These are phyloP conservation scores for Prunus davidiana DNA, from an alignment of 306 rosid species.

Conservation along the genomic window DNA sequence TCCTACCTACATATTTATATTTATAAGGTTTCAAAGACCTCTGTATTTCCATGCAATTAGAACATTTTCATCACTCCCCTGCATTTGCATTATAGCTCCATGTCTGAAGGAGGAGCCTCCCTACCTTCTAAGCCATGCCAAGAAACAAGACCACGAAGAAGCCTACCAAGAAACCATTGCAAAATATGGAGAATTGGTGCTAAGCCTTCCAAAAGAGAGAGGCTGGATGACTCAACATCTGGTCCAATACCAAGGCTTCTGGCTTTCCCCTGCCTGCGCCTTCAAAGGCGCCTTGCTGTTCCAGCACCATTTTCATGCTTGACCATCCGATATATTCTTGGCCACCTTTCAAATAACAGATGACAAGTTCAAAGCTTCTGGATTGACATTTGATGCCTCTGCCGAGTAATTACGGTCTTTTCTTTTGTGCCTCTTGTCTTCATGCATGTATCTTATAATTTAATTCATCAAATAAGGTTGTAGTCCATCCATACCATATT, in stretches of 20 bases:
- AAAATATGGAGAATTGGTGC: neutral
- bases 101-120: neutral
- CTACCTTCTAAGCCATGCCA: neutral
- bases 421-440: too few species aligned
- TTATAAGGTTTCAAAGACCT: neutral
- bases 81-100: neutral
- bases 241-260: slow-evolving; percentile 2
- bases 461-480: neutral
- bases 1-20: too few species aligned
- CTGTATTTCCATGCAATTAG: neutral
- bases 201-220: slow-evolving; percentile 2
- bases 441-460: neutral
- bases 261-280: neutral
- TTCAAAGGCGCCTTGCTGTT: neutral
- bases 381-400: neutral
- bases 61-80: neutral
- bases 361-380: neutral
- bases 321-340: neutral
- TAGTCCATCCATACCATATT: too few species aligned
- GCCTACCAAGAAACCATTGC: neutral
- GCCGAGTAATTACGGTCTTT: too few species aligned
- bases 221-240: neutral
- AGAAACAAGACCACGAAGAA: neutral
- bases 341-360: neutral
- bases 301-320: slow-evolving; percentile 1